Percentiles rank a stretch among this genome's conserved stretches.
phyloP scores from a whole-genome alignment of 2,329 filamentous ascomycete genomes.

The Penicillium sumatraense region DNA sequence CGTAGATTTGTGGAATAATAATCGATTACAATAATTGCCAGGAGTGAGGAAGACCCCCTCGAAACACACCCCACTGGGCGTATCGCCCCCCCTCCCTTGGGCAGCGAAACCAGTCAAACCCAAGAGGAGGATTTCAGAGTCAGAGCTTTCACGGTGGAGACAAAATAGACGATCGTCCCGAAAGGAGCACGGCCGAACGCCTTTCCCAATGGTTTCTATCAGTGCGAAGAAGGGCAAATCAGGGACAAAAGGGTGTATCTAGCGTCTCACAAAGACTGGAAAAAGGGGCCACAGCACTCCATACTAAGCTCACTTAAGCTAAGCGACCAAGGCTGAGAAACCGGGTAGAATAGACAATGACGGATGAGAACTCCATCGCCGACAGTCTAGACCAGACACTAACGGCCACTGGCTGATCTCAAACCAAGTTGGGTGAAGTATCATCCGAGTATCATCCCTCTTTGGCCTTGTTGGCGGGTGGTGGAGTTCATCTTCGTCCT shows the following conservation, averaged over 20 bases:
- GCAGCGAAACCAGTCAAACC: neutral
- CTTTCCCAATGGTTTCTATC: neutral
- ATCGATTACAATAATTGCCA: neutral
- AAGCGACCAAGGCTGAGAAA: conserved; percentile 2
- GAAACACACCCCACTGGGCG: neutral
- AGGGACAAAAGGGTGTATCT: neutral
- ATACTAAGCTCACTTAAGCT: neutral
- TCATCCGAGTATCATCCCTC: neutral
- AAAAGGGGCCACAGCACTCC: neutral
- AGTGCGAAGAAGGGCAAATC: neutral
- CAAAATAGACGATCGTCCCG: neutral
- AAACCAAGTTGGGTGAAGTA: neutral
- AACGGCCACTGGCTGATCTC: neutral
- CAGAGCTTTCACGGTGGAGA: neutral
- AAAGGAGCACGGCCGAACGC: conserved; percentile 2
- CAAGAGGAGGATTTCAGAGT: no score
- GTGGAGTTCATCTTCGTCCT: neutral
- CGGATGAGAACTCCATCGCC: neutral
- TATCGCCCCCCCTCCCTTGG: neutral
- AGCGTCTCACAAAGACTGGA: neutral
- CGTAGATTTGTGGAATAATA: no score
- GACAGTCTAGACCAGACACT: conserved; percentile 1
- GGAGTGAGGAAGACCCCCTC: neutral
- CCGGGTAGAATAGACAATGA: neutral
- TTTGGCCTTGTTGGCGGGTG: neutral